phyloP scores from a whole-genome alignment of 495 filamentous ascomycete genomes.

The Aeminium ludgeri region DNA sequence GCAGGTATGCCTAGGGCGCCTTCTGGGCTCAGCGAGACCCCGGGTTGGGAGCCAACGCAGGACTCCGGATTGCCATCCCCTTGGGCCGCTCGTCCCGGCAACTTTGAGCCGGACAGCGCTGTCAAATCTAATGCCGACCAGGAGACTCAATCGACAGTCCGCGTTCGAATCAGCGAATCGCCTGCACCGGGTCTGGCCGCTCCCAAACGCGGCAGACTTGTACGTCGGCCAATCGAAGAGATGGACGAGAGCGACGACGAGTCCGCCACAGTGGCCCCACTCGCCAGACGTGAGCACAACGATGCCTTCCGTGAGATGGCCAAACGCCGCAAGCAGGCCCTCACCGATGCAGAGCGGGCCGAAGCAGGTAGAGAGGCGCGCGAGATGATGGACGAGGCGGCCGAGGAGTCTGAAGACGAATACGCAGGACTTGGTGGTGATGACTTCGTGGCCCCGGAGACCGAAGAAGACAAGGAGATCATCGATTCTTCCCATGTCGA shows the following conservation, averaged over 20 bases:
- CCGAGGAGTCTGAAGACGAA: constrained; percentile 95
- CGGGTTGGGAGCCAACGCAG: constrained; percentile 16
- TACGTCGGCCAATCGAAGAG: constrained; percentile 32
- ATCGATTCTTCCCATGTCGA: constrained; percentile 66
- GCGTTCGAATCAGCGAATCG: constrained; percentile 14
- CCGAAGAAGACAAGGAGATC: constrained; percentile 62
- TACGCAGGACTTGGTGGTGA: constrained; percentile 91
- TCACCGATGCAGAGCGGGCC: constrained; percentile 9
- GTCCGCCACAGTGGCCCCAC: constrained; percentile 10
- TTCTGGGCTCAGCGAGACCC: constrained; percentile 11
- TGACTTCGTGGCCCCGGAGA: constrained; percentile 62
- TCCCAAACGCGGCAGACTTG: constrained; percentile 24
- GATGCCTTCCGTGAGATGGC: constrained; percentile 16
- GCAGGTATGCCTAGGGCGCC: constrained; percentile 1
- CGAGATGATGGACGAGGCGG: constrained; percentile 78
- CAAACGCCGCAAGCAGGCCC: constrained; percentile 5
- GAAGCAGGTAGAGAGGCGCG: constrained; percentile 69
- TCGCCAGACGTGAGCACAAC: neutral
- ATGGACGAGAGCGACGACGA: constrained; percentile 23
- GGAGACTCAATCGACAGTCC: constrained; percentile 15
- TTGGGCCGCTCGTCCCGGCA: neutral
- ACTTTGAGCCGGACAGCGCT: neutral
- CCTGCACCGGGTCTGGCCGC: constrained; percentile 1
- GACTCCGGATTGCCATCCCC: constrained; percentile 13
- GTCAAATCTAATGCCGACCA: constrained; percentile 2